A percentile compares a stretch with the other conserved stretches of the same genome.
phyloP scores from a whole-genome alignment of 179 eudicot genomes.

The Spergularia azorica region DNA sequence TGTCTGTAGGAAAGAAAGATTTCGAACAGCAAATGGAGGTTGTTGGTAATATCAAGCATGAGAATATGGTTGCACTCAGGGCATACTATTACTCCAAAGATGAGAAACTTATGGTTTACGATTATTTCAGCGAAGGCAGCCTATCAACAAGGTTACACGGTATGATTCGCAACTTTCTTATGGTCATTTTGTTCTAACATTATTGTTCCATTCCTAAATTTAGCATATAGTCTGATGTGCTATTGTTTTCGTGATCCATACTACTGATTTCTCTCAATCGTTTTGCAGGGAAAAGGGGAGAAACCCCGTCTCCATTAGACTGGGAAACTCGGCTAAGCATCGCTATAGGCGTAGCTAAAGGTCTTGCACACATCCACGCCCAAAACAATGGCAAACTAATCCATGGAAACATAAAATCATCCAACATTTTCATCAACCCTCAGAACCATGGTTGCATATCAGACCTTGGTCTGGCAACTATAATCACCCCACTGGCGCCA shows the following conservation, averaged over 20 bases:
- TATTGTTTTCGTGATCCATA: not conserved
- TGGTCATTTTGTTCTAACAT: not conserved
- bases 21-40: conserved; percentile 79
- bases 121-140: conserved; percentile 68
- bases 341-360: conserved; percentile 72
- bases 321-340: conserved; percentile 72
- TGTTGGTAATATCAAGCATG: conserved; percentile 68
- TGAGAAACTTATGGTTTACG: conserved; percentile 87
- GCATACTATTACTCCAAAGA: conserved; percentile 87
- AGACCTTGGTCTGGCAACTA: conserved; percentile 68
- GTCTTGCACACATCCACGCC: conserved; percentile 68
- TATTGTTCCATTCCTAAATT: not conserved
- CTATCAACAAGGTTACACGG: conserved; percentile 66
- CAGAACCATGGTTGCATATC: conserved; percentile 57
- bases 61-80: conserved; percentile 64
- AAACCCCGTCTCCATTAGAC: conserved; percentile 46
- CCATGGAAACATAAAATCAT: conserved; percentile 83
- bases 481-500: conserved; percentile 47
- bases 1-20: conserved; percentile 54
- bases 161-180: conserved; percentile 17
- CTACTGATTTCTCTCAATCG: not conserved
- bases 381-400: conserved; percentile 59
- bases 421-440: conserved; percentile 69
- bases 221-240: not conserved
- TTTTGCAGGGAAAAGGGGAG: conserved; percentile 58